These are phyloP conservation scores for Nakaseomyces kungkrabaensis DNA, from an alignment of 1,139 yeast genomes.

Conservation along the genomic window DNA sequence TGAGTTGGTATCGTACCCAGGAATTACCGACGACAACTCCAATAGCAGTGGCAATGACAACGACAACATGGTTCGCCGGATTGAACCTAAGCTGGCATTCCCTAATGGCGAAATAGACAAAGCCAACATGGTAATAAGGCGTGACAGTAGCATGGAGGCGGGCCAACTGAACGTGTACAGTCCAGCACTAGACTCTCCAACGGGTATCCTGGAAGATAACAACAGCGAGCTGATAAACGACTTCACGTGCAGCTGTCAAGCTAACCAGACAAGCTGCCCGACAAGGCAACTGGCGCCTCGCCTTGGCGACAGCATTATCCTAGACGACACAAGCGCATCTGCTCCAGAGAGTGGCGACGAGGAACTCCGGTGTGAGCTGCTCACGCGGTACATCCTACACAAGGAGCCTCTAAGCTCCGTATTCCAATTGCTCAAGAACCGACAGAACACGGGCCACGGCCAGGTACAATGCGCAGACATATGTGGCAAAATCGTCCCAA, in stretches of 20 bases:
- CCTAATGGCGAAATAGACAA: neutral
- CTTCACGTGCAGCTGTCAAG: slow-evolving; percentile 2
- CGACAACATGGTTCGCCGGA: neutral
- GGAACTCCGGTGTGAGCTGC: slow-evolving; percentile 10
- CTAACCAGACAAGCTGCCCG: neutral
- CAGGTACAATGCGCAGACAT: slow-evolving; percentile 21
- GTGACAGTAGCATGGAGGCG: neutral
- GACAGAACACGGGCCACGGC: neutral
- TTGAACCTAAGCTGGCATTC: slow-evolving; percentile 4
- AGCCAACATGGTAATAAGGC: neutral
- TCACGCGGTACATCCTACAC: slow-evolving; percentile 9
- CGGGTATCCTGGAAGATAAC: neutral
- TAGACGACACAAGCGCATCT: slow-evolving; percentile 5
- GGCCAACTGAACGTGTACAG: neutral
- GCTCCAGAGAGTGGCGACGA: neutral
- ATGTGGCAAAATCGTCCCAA: slow-evolving; percentile 90
- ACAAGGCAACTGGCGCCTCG: neutral
- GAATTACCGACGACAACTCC: neutral
- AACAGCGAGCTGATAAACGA: neutral
- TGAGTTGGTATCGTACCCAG: neutral
- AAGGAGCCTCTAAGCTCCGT: slow-evolving; percentile 8
- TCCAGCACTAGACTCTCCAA: neutral
- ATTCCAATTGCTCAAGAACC: neutral
- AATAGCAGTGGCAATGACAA: neutral
- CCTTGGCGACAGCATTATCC: neutral